Conservation (phyloP, 495 filamentous ascomycete genomes). For the Podospora pseudoanserina region DNA sequence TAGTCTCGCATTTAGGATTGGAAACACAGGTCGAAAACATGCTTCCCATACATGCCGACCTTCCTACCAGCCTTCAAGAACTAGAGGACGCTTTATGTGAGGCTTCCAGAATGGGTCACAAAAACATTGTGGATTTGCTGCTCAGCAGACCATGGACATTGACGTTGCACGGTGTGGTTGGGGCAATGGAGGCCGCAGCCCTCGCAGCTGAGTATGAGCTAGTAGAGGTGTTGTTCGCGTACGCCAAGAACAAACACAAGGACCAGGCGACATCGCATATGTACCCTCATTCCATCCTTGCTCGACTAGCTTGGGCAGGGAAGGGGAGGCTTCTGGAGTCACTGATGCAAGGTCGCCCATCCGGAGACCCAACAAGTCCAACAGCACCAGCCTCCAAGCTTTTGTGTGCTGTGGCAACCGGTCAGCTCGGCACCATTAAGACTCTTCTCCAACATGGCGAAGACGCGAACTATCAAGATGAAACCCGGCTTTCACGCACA, state of each 20-base stretch:
- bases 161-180: not conserved
- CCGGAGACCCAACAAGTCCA: not conserved
- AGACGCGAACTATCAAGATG: not conserved
- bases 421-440: not conserved
- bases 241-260: too few species aligned
- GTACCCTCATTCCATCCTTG: too few species aligned
- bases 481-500: not conserved
- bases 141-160: not conserved
- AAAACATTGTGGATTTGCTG: not conserved
- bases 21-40: not conserved
- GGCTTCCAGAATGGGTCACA: not conserved
- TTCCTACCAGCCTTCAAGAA: too few species aligned
- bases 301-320: too few species aligned
- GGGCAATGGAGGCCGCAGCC: not conserved
- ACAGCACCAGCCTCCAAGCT: not conserved
- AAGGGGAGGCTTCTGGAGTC: not conserved
- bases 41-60: not conserved
- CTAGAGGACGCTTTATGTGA: not conserved
- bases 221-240: too few species aligned
- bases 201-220: not conserved
- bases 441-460: not conserved
- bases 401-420: not conserved
- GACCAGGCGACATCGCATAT: too few species aligned
- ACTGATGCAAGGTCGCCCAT: not conserved
- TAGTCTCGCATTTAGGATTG: not conserved